These are phyloP conservation scores for Phytopythium vexans DNA, from an alignment of 352 stramenopile genomes.

Conservation along the genomic window DNA sequence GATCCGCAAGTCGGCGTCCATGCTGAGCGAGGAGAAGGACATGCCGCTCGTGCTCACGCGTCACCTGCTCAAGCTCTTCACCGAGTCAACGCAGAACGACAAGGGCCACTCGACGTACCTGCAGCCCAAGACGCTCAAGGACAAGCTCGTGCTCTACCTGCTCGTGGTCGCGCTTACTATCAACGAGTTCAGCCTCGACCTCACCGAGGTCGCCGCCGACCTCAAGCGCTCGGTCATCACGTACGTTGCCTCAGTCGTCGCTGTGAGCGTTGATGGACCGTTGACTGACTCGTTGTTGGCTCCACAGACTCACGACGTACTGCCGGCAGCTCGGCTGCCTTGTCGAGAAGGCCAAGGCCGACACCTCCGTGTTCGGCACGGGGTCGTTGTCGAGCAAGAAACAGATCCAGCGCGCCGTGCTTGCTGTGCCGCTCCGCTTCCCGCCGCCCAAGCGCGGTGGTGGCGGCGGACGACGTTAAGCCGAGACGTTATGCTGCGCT, in stretches of 20 bases:
- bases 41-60: constrained; percentile 71
- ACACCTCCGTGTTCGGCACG: constrained; percentile 48
- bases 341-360: constrained; percentile 68
- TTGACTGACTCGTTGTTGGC: constrained; percentile 2
- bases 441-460: constrained; percentile 60
- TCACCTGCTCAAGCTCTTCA: constrained; percentile 69
- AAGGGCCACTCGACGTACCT: constrained; percentile 64
- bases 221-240: constrained; percentile 56
- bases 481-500: too few relatives aligned
- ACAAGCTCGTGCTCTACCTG: constrained; percentile 79
- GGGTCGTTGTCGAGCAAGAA: constrained; percentile 66
- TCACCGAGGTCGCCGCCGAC: constrained; percentile 63
- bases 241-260: constrained; percentile 13
- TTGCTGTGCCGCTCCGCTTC: constrained; percentile 79
- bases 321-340: constrained; percentile 69
- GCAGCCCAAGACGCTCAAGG: constrained; percentile 75
- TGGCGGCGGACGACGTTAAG: constrained; percentile 22
- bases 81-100: constrained; percentile 47
- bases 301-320: constrained; percentile 47
- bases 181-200: constrained; percentile 71
- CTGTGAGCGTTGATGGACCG: constrained; percentile 4
- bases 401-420: constrained; percentile 56
- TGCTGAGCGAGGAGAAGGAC: constrained; percentile 72
- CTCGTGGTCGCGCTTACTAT: constrained; percentile 72
- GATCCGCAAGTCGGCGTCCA: constrained; percentile 54